Percentiles rank a stretch among this genome's conserved stretches.
These are phyloP conservation scores for Chrysoporthe austroafricana DNA, from an alignment of 2,329 filamentous ascomycete genomes.

Conservation along the genomic window DNA sequence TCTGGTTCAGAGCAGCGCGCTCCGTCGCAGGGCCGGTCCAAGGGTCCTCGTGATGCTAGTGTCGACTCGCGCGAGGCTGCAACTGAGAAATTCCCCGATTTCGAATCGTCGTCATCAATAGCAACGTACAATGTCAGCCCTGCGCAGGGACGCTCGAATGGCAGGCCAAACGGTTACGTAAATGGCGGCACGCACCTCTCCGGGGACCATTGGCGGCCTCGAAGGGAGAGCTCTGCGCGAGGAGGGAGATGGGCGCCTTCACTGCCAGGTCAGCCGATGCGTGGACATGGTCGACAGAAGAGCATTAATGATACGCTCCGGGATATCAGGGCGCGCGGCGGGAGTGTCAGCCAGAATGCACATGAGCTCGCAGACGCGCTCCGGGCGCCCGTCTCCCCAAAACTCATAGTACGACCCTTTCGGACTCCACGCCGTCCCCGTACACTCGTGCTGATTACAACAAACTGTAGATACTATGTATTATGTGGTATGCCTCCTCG, in stretches of 20 bases:
- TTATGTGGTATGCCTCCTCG: conserved; percentile 93
- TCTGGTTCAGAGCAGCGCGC: conserved; percentile 38
- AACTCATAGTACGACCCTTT: conserved; percentile 71
- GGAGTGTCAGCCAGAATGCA: conserved; percentile 88
- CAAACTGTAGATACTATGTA: conserved; percentile 71
- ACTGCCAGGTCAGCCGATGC: conserved; percentile 26
- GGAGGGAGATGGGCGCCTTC: conserved; percentile 37
- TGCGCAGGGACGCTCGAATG: conserved; percentile 9
- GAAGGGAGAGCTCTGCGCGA: conserved; percentile 51
- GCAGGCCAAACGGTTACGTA: conserved; percentile 37
- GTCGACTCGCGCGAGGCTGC: conserved; percentile 41
- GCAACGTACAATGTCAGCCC: conserved; percentile 2
- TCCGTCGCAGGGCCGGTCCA: conserved; percentile 40
- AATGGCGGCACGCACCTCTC: conserved; percentile 35
- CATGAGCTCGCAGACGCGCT: conserved; percentile 92
- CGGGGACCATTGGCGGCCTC: conserved; percentile 64
- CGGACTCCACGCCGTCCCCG: conserved; percentile 15
- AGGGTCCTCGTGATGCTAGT: conserved; percentile 34
- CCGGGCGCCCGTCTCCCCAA: conserved; percentile 85
- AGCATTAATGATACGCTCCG: conserved; percentile 87
- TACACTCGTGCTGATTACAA: conserved; percentile 34
- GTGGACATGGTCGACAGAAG: conserved; percentile 74
- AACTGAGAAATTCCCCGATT: conserved; percentile 61
- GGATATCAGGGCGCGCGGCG: conserved; percentile 78
- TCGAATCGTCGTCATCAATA: conserved; percentile 42